These are phyloP conservation scores for Lecanicillium sp. DNA, from an alignment of 2,329 filamentous ascomycete species.

Conservation along the genomic window DNA sequence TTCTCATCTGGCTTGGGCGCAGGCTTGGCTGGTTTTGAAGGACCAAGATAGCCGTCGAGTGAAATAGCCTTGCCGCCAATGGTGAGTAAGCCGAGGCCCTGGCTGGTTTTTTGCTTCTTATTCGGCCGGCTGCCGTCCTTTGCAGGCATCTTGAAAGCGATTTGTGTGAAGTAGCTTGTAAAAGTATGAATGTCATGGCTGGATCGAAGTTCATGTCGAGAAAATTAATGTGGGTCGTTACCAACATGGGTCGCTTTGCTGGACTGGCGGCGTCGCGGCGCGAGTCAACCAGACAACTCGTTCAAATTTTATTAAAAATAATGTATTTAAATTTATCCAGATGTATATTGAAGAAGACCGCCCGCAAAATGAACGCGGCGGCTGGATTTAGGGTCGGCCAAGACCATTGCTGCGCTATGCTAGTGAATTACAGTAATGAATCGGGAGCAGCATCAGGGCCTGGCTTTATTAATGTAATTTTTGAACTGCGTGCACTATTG, in stretches of 20 bases:
- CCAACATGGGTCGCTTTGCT: too few relatives aligned
- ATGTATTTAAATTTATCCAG: background rate
- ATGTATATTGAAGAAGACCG: background rate
- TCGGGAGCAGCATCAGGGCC: background rate
- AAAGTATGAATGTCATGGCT: background rate
- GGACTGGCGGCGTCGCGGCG: too few relatives aligned
- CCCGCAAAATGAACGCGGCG: too few relatives aligned
- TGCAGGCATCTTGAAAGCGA: slow-evolving; percentile 20
- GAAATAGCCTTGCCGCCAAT: slow-evolving; percentile 45
- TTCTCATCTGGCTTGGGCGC: slow-evolving; percentile 14
- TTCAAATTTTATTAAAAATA: background rate
- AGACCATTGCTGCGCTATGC: background rate
- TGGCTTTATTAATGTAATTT: too few relatives aligned
- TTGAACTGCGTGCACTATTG: background rate
- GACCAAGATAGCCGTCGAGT: slow-evolving; percentile 42
- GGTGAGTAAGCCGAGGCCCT: slow-evolving; percentile 32
- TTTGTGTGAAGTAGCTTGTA: background rate
- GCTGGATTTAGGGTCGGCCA: too few relatives aligned
- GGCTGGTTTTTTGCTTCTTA: slow-evolving; percentile 33
- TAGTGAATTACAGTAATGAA: background rate
- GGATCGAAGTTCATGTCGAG: background rate
- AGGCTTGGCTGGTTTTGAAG: slow-evolving; percentile 25
- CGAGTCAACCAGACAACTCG: too few relatives aligned
- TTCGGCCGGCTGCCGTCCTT: slow-evolving; percentile 22
- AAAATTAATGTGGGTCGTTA: background rate